phyloP scores from a whole-genome alignment of 2,329 filamentous ascomycete species.

The Beauveria caledonica region DNA sequence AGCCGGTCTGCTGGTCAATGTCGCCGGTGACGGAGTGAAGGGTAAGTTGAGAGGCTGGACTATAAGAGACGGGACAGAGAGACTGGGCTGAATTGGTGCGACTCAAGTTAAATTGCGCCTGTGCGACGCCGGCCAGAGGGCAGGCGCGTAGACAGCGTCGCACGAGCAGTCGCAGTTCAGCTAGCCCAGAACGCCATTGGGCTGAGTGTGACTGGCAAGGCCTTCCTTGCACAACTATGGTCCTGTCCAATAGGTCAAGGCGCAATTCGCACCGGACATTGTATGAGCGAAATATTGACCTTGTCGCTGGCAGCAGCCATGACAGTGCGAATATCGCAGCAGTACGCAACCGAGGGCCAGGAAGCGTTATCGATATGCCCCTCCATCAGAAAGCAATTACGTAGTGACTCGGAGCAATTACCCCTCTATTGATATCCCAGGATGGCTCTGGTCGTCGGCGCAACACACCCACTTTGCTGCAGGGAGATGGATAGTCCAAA shows the following conservation, averaged over 20 bases:
- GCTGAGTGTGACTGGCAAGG: not conserved
- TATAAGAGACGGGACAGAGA: not conserved
- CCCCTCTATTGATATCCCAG: conserved; percentile 9
- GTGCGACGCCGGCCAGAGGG: not conserved
- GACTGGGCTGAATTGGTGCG: not conserved
- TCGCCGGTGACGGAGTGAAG: not conserved
- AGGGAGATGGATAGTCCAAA: conserved; percentile 3
- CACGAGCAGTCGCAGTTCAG: not conserved
- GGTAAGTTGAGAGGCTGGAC: not conserved
- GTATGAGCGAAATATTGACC: not conserved
- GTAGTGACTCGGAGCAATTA: not conserved
- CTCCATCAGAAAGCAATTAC: not conserved
- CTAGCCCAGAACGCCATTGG: not conserved
- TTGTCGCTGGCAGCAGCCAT: not conserved
- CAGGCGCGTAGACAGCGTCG: conserved; percentile 1
- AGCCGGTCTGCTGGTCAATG: no score
- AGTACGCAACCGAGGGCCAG: no score
- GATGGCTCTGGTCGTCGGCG: not conserved
- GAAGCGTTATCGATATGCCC: conserved; percentile 8
- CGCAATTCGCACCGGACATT: not conserved
- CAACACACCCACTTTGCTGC: conserved; percentile 4
- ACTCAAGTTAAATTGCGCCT: not conserved
- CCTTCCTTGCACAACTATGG: not conserved
- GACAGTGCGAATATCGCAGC: not conserved
- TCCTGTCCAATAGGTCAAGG: not conserved